Conservation (phyloP, 352 stramenopile species). For the Phytophthora pini region DNA sequence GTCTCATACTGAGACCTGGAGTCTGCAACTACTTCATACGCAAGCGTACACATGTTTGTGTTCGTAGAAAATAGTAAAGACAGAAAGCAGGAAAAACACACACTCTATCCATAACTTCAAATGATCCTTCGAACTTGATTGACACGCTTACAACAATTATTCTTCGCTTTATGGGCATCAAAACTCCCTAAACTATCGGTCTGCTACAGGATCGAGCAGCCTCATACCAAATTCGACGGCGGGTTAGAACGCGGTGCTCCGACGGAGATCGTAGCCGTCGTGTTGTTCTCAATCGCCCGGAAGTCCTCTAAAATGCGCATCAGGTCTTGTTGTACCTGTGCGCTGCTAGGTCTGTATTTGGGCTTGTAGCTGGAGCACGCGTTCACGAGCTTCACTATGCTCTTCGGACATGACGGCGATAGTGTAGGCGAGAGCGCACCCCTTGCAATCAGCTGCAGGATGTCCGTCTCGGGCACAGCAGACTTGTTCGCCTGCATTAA, state of each 20-base stretch:
- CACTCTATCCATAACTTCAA: too few relatives aligned
- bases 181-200: conserved; percentile 25
- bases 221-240: conserved; percentile 41
- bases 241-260: conserved; percentile 25
- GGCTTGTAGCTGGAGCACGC: conserved; percentile 49
- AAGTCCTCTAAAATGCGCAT: conserved; percentile 44
- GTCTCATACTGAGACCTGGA: too few relatives aligned
- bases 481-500: conserved; percentile 67
- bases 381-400: conserved; percentile 55
- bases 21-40: too few relatives aligned
- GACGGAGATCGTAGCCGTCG: conserved; percentile 30
- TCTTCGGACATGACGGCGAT: conserved; percentile 52
- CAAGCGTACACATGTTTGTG: too few relatives aligned
- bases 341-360: conserved; percentile 43
- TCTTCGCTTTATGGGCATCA: conserved; percentile 8
- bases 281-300: conserved; percentile 28
- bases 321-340: conserved; percentile 43
- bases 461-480: conserved; percentile 62
- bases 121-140: background rate
- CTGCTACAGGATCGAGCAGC: conserved; percentile 2
- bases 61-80: too few relatives aligned
- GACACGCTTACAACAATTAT: conserved; percentile 9
- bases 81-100: too few relatives aligned
- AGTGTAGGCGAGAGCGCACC: conserved; percentile 65
- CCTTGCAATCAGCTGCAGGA: conserved; percentile 72